A percentile compares a stretch with the other conserved stretches of the same genome.
Conservation (phyloP, 129 eudicot genomes). For the Chrysanthemum seticuspe region DNA sequence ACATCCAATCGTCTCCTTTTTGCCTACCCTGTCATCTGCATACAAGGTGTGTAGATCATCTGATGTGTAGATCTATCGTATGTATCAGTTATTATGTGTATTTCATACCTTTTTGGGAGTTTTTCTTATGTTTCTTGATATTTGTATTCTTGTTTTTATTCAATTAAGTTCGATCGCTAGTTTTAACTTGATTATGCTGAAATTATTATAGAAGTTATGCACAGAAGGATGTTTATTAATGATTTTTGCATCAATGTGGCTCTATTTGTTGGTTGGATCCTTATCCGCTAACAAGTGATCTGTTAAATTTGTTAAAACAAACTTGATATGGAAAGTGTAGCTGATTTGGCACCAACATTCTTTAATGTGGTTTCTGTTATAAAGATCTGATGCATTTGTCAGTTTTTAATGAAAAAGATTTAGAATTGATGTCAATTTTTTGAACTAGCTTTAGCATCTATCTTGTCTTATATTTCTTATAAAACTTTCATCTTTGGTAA, state of each 20-base stretch:
- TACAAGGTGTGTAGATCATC: constrained; percentile 3
- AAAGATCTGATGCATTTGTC: neutral
- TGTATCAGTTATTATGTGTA: neutral
- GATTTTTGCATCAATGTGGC: constrained; percentile 13
- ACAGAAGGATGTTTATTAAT: neutral
- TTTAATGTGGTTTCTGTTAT: constrained; percentile 1
- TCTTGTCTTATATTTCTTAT: neutral
- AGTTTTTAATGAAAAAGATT: constrained; percentile 1
- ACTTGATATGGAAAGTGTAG: constrained; percentile 10
- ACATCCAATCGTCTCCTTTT: neutral
- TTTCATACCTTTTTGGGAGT: neutral
- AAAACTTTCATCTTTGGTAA: constrained; percentile 6
- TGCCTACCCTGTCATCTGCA: neutral
- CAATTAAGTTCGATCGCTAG: neutral
- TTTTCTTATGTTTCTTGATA: too few relatives aligned
- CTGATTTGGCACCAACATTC: constrained; percentile 1
- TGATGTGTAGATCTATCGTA: neutral
- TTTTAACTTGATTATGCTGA: neutral
- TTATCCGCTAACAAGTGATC: neutral
- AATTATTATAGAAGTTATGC: neutral
- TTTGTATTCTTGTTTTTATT: too few relatives aligned
- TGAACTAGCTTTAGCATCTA: neutral
- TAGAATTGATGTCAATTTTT: constrained; percentile 2
- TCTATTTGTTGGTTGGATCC: neutral
- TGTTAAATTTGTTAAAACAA: neutral